Evolutionary conservation across 2,329 filamentous ascomycete genomes (phyloP), one percentile per base, ranked within the genome.

Genomic region (Xylaria sp.): DNA sequence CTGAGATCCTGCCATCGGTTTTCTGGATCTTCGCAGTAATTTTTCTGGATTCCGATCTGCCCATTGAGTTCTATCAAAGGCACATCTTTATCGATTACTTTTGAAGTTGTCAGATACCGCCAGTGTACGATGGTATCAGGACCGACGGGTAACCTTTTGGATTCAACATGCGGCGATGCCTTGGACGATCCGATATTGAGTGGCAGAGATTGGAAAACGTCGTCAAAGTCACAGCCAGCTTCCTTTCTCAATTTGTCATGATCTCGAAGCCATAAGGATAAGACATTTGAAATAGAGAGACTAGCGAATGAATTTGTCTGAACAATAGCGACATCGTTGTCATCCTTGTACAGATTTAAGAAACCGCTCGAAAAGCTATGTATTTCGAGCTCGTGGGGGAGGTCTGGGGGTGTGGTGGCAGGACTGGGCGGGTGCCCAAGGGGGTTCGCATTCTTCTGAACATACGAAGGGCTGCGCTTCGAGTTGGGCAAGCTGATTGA

Each of bases 211-310:
- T 78, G 86, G 67, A 96, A 93, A 21, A 94, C 86, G 43, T 94
- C 87, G 41, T 74, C 71, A 51, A 76, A 79, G 13, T 83, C 81
- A 39, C 86, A 85, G 39, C 88, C 87, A 1, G 87, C 84, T 58
- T 90, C 89, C 52, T 79, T 74, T 47, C 82, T 80, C 61, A 96
- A 79, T 9, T 84, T 85, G 11, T 86, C 84, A 1, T 85, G 83
- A 56, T 95, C 88, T 52, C 84, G 85, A 21, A 95, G 79, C 92
- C 93, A 97, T 2, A 81, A 78, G 0, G 89, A 87, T 54, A 96
- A 81, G 16, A 86, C 82, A 54, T 89, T 89, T 3, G 90, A 87
- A 34, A 96, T 86, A 34, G 79, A 80, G 9, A 97, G 81, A 63
- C 85, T 91, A 40, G 85, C 87, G 68, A 91, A 92, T 0, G 89